Conservation (phyloP, 2,329 filamentous ascomycete genomes). For the Alternaria metachromatica region DNA sequence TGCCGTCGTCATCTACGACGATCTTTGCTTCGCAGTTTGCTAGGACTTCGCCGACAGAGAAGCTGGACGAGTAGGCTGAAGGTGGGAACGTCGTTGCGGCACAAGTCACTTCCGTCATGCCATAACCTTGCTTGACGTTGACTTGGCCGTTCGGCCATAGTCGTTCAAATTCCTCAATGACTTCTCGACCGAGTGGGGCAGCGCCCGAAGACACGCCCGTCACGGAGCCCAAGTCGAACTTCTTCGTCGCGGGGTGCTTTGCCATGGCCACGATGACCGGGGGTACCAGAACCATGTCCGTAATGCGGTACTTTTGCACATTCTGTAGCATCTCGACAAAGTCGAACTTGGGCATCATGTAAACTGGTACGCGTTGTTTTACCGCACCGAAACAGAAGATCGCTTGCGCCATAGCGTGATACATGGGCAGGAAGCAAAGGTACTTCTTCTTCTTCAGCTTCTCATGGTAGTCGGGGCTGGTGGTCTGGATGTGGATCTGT, state of each 20-base stretch:
- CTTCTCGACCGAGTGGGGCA: constrained; percentile 63
- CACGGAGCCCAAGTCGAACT: constrained; percentile 73
- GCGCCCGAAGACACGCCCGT: constrained; percentile 68
- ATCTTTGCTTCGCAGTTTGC: constrained; percentile 74
- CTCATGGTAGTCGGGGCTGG: constrained; percentile 58
- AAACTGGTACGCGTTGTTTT: constrained; percentile 68
- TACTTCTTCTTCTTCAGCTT: constrained; percentile 52
- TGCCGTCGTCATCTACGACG: constrained; percentile 63
- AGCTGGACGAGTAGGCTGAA: constrained; percentile 50
- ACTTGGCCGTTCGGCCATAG: constrained; percentile 59
- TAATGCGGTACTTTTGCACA: constrained; percentile 73
- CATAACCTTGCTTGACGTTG: constrained; percentile 76
- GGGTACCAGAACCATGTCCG: constrained; percentile 71
- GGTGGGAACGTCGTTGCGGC: constrained; percentile 71
- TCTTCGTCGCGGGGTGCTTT: constrained; percentile 70
- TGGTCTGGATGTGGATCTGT: constrained; percentile 57
- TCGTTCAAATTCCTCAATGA: constrained; percentile 61
- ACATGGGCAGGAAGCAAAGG: constrained; percentile 73
- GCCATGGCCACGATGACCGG: constrained; percentile 76
- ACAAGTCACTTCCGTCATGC: constrained; percentile 85
- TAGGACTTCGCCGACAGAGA: constrained; percentile 69
- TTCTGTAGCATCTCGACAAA: constrained; percentile 74
- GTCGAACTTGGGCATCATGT: constrained; percentile 81
- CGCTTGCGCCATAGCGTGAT: constrained; percentile 66
- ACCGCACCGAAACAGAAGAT: constrained; percentile 69